Evolutionary conservation across 495 filamentous ascomycete species (phyloP).

Genomic region (Aspergillus carlsbadensis): DNA sequence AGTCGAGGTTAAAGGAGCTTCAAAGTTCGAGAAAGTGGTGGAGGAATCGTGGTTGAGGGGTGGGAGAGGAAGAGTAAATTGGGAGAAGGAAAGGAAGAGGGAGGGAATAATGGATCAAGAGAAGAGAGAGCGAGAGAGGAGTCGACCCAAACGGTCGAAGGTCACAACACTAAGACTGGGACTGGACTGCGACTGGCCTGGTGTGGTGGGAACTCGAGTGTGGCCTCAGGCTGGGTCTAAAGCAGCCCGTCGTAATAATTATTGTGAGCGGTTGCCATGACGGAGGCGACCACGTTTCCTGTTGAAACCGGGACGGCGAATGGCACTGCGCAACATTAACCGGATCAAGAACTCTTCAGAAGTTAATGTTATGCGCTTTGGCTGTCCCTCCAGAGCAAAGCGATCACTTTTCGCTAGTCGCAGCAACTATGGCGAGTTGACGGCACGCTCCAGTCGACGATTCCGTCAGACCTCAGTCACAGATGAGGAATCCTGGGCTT

Average conservation of each 20-base stretch:
- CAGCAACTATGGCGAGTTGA: neutral
- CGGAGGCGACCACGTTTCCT: neutral
- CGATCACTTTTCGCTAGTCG: neutral
- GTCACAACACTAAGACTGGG: slow-evolving; percentile 9
- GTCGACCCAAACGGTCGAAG: slow-evolving; percentile 18
- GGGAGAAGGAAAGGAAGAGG: slow-evolving; percentile 6
- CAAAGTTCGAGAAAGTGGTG: slow-evolving; percentile 1
- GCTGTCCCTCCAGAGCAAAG: neutral
- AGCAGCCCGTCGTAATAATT: neutral
- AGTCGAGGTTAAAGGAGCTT: neutral
- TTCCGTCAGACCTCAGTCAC: neutral
- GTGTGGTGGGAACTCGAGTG: neutral
- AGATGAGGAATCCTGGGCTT: neutral
- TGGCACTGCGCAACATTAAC: neutral
- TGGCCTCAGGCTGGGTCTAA: slow-evolving; percentile 1
- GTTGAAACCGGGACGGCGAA: neutral
- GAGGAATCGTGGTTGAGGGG: slow-evolving; percentile 5
- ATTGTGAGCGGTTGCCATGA: neutral
- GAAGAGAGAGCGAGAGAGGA: slow-evolving; percentile 21
- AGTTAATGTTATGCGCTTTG: neutral
- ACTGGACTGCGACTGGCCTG: neutral
- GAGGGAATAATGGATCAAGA: slow-evolving; percentile 21
- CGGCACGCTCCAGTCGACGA: neutral
- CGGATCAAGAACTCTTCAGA: neutral
- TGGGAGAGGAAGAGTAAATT: slow-evolving; percentile 8